Evolutionary conservation across 139 green algal species (phyloP).

Genomic region (Chlamydomonas sphaeroides): DNA sequence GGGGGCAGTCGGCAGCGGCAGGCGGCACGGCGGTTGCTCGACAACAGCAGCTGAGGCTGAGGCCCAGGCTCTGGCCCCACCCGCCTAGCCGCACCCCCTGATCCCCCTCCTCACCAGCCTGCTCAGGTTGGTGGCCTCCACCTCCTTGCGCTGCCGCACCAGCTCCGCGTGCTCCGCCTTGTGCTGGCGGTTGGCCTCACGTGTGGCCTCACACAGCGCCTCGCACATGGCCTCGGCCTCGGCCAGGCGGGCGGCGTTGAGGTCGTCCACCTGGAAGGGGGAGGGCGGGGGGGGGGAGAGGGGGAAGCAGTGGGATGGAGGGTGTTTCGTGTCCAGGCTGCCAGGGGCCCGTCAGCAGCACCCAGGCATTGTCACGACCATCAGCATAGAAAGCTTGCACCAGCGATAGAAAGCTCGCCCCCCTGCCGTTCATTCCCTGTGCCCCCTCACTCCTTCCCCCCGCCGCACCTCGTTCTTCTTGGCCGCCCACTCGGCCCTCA

Average conservation of each 20-base stretch:
- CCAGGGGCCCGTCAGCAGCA: background rate
- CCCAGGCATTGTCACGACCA: background rate
- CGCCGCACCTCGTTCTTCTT: constrained; percentile 37
- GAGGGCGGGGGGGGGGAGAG: background rate
- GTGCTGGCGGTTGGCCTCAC: constrained; percentile 34
- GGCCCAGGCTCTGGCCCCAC: background rate
- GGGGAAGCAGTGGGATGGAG: background rate
- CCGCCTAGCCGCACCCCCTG: background rate
- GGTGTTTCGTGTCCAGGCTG: too few relatives aligned
- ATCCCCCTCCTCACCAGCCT: background rate
- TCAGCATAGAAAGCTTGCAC: too few relatives aligned
- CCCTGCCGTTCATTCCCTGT: too few relatives aligned
- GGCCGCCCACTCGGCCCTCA: constrained; percentile 28
- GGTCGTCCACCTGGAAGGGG: constrained; percentile 20
- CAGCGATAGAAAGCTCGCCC: too few relatives aligned
- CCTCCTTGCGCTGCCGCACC: constrained; percentile 36
- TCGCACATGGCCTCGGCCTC: constrained; percentile 46
- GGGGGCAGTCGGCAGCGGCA: background rate
- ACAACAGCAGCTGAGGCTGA: too few relatives aligned
- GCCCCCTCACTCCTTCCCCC: background rate
- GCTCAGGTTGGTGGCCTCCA: constrained; percentile 47
- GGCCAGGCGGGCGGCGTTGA: constrained; percentile 41
- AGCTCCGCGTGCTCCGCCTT: constrained; percentile 25
- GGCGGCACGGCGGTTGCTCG: too few relatives aligned
- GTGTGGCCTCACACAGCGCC: constrained; percentile 28